Evolutionary conservation across 1,284 basidiomycete species (phyloP).

Genomic region (Violaceomyces palustris): DNA sequence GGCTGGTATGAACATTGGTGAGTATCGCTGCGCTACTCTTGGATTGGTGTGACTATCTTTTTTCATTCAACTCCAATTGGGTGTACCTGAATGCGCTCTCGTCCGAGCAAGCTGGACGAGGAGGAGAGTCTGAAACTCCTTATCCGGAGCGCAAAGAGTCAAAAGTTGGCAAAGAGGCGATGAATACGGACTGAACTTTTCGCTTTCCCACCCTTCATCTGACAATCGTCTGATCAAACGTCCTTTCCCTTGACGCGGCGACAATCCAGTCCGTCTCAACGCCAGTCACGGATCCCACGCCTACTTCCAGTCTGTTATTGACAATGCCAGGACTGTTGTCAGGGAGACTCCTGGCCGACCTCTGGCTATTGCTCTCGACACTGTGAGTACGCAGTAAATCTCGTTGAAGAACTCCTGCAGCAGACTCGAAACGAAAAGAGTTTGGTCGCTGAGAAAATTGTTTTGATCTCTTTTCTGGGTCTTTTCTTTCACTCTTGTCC

Average conservation of each 20-base stretch:
- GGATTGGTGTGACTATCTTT: too few relatives aligned
- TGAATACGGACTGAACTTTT: background rate
- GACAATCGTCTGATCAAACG: background rate
- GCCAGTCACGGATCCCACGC: slow-evolving; percentile 50
- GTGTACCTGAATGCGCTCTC: too few relatives aligned
- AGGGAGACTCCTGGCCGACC: slow-evolving; percentile 65
- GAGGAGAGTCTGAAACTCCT: too few relatives aligned
- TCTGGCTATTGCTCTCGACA: slow-evolving; percentile 95
- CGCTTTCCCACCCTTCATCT: background rate
- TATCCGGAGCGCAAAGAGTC: too few relatives aligned
- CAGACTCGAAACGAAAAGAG: too few relatives aligned
- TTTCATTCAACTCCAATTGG: too few relatives aligned
- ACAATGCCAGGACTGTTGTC: slow-evolving; percentile 47
- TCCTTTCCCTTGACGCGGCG: background rate
- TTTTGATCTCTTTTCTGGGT: background rate
- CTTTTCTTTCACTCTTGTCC: background rate
- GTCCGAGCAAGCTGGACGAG: too few relatives aligned
- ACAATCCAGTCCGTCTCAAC: slow-evolving; percentile 44
- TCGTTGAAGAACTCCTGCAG: too few relatives aligned
- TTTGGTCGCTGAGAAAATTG: too few relatives aligned
- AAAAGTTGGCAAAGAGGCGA: too few relatives aligned
- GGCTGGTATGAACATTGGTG: slow-evolving; percentile 51
- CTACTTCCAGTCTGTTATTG: slow-evolving; percentile 51
- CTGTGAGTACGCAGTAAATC: slow-evolving; percentile 59
- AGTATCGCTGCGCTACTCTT: too few relatives aligned